Percentiles rank a stretch among this genome's conserved stretches.
phyloP scores from a whole-genome alignment of 129 eudicot species.

The Lactuca saligna region DNA sequence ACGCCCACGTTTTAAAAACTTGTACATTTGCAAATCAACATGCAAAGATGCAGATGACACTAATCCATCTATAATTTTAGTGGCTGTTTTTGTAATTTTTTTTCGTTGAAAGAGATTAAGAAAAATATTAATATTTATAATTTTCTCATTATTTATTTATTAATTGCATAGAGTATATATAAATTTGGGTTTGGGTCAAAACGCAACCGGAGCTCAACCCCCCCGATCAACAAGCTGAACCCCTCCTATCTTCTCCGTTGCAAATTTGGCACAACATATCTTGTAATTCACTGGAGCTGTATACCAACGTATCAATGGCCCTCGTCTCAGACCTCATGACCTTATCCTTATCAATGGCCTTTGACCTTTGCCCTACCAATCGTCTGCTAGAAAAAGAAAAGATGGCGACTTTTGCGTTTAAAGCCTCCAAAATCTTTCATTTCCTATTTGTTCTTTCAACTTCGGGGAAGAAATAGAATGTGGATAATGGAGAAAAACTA shows the following conservation, averaged over 20 bases:
- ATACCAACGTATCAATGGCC: slow-evolving; percentile 16
- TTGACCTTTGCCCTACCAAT: not conserved
- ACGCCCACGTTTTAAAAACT: no score
- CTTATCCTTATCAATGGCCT: slow-evolving; percentile 22
- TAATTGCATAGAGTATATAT: no score
- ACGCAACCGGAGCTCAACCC: not conserved
- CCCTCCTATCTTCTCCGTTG: slow-evolving; percentile 6
- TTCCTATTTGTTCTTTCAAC: slow-evolving; percentile 8
- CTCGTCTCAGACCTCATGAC: slow-evolving; percentile 2
- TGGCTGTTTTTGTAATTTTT: no score
- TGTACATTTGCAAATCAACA: no score
- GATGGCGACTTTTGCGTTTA: slow-evolving; percentile 16
- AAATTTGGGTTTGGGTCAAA: not conserved
- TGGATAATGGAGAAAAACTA: slow-evolving; percentile 34
- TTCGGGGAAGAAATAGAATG: not conserved
- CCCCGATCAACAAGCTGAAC: not conserved
- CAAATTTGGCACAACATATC: not conserved
- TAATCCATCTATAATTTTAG: no score
- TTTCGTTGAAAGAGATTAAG: no score
- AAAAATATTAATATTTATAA: no score
- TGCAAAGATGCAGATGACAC: no score
- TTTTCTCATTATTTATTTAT: no score
- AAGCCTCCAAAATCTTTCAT: slow-evolving; percentile 26
- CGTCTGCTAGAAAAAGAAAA: slow-evolving; percentile 15
- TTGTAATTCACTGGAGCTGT: slow-evolving; percentile 3